phyloP scores from a whole-genome alignment of 768 basidiomycete species.

The Suillus subalutaceus region DNA sequence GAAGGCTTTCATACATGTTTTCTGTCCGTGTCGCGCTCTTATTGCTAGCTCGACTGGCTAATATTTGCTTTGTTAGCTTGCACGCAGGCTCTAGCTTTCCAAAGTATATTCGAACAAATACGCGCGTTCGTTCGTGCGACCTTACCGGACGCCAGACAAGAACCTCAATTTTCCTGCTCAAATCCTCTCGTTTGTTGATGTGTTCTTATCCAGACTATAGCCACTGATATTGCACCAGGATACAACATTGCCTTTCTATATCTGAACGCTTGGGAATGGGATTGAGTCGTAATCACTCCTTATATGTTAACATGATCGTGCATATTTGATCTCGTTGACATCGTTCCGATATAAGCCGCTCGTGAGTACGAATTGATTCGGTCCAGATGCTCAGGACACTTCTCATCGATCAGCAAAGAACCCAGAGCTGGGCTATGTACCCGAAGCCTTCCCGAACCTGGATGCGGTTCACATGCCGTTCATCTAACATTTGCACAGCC shows the following conservation, averaged over 20 bases:
- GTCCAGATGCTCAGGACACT: neutral
- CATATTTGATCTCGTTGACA: neutral
- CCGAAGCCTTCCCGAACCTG: constrained; percentile 1
- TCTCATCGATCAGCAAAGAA: neutral
- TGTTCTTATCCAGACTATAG: neutral
- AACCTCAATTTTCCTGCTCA: constrained; percentile 1
- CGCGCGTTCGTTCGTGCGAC: neutral
- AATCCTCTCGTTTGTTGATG: neutral
- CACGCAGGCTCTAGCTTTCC: neutral
- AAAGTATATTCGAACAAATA: neutral
- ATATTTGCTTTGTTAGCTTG: neutral
- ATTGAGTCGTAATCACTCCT: neutral
- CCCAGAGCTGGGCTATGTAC: neutral
- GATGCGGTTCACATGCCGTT: neutral
- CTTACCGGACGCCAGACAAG: neutral
- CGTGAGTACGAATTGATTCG: neutral
- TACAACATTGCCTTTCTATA: constrained; percentile 4
- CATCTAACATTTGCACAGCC: neutral
- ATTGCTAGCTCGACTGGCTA: neutral
- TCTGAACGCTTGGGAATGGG: neutral
- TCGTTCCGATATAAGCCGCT: neutral
- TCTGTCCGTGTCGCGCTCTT: neutral
- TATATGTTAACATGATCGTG: neutral
- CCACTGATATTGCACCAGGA: constrained; percentile 4
- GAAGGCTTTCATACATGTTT: constrained; percentile 10